These are phyloP conservation scores for Neocallimastix lanati DNA, from an alignment of 192 early-diverging fungal species.

Conservation along the genomic window DNA sequence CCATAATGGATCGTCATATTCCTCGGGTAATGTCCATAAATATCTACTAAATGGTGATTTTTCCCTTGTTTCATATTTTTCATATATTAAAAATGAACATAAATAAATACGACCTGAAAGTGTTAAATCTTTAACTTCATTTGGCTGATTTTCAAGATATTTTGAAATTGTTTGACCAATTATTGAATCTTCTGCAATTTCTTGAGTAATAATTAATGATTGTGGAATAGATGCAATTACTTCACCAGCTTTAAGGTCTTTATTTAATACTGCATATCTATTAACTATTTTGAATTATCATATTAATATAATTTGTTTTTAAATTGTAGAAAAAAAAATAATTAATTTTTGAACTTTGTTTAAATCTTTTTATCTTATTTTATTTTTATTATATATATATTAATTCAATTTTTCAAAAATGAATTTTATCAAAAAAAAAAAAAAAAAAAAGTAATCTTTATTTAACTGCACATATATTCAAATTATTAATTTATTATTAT, in stretches of 20 bases:
- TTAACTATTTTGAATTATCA: not conserved
- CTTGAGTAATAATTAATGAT: not conserved
- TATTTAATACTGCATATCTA: not conserved
- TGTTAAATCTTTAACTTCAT: not conserved
- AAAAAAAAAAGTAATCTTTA: too few relatives aligned
- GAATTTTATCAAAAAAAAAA: too few relatives aligned
- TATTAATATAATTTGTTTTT: not conserved
- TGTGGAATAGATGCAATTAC: not conserved
- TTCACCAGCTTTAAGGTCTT: not conserved
- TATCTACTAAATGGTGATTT: not conserved
- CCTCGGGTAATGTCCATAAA: not conserved
- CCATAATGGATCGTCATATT: not conserved
- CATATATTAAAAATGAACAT: not conserved
- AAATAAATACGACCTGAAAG: not conserved
- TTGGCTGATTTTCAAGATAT: not conserved
- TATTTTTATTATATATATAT: too few relatives aligned
- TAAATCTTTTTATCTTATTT: too few relatives aligned
- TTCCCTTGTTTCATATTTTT: not conserved
- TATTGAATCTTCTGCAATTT: not conserved
- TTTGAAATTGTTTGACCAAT: not conserved
- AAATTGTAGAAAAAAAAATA: too few relatives aligned
- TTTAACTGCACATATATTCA: too few relatives aligned
- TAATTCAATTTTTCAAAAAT: too few relatives aligned
- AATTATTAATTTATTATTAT: too few relatives aligned
- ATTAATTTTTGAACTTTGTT: too few relatives aligned